Base-by-base conservation (phyloP, 2,329 filamentous ascomycete genomes). In the Diaporthe aspalathi region DNA sequence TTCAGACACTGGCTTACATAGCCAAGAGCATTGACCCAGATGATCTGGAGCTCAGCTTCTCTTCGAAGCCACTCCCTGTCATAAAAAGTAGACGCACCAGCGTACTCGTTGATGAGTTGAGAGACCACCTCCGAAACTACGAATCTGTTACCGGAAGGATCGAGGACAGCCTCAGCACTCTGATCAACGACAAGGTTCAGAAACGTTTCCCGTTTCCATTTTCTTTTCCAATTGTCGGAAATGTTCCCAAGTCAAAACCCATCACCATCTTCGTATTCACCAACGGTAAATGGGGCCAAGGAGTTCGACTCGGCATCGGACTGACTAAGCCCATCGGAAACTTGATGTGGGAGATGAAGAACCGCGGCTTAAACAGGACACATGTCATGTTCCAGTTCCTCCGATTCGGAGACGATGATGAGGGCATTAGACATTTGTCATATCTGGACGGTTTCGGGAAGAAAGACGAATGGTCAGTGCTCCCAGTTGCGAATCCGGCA, bases 361-460 rank as follows among this genome's bases (percentile, higher is more conserved):
- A 9, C 1, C 53, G 53, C 14, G 20, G 32, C 4, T 24, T 40
- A 6, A 40, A 40, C n/a, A 57, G n/a, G 8, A 38, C 20, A 7
- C 53, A 57, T 24, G 32, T 40, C 32, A 57, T 57, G 35, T 40
- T 57, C 20, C 32, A 57, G 17, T 57, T 57, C 29, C 32, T 57
- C 14, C 20, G 35, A 4, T 57, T 57, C 2, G 32, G 32, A 5
- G 17, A 57, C 6, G 32, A 57, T 40, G n/a, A 40, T 17, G 3
- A 40, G 17, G 53, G 53, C 3, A 22, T 3, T n/a, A 6, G 24
- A 14, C 53, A 57, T n/a, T 11, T 57, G n/a, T n/a, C 9, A 6
- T 11, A 40, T 57, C 35, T 40, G 53, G 32, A 40, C 17, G 2
- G 24, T 2, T 57, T 57, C 8, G 53, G 53, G 5, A 57, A 40